Evolutionary conservation across 768 basidiomycete genomes (phyloP), one percentile per base, ranked within the genome.

Genomic region (Stropharia rugosoannulata): DNA sequence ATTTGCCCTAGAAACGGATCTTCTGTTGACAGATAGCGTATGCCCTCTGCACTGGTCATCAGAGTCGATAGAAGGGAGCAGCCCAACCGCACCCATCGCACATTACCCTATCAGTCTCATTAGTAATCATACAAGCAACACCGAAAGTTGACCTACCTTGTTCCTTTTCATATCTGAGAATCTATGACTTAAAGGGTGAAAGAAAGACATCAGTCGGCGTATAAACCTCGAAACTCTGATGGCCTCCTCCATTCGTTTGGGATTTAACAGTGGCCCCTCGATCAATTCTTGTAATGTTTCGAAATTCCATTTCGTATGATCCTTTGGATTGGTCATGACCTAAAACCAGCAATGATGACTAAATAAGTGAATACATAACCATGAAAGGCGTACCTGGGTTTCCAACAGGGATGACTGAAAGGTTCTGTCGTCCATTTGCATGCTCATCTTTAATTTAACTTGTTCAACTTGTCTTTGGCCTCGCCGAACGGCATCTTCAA

Each of bases 391-490:
- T 50, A 93, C 93, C 72, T 94, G 91, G 2, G 93, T 93, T 63
- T 97, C 94, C 18, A 95, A 77, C 48, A 99, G 75, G 39, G 79
- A 81, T 4, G 86, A 77, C 65, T 95, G 93, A 71, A 98, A 99
- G 4, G 89, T 83, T 68, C 81, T 87, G 69, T 98, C 97, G 67
- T 99, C 97, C 84, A 98, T 92, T 72, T 93, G 90, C 82, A 97
- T 85, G 57, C 88, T 90, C 66, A 90, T 81, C 67, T 94, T 93
- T 51, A 97, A 78, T 70, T 92, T 95, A 22, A 84, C 87, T 63
- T 94, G 90, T 63, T 97, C 93, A 2, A 95, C 88, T 62, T 94
- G 93, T 57, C 91, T 80, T 70, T 97, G 95, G 11, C 91, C 91
- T 44, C 94, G 81, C 29, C 90, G 83, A 32, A 95, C 81, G 2